Percentiles rank a stretch among this genome's conserved stretches.
These are phyloP conservation scores for Carpinus viminea DNA, from an alignment of 306 rosid species.

Conservation along the genomic window DNA sequence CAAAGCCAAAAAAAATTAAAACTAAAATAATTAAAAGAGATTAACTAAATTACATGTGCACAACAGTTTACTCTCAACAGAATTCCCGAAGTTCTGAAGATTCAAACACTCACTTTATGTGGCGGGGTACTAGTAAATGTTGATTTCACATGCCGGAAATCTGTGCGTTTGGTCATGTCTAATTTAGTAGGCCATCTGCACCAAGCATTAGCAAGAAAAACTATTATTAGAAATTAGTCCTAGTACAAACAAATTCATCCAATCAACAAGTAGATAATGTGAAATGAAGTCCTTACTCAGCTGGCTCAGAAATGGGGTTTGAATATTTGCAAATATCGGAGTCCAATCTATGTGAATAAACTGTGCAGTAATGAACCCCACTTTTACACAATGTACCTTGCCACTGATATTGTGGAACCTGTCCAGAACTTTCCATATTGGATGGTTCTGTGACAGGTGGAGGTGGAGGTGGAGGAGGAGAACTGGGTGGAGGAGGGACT, in stretches of 20 bases:
- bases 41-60: not conserved
- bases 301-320: conserved; percentile 73
- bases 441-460: conserved; percentile 55
- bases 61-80: not conserved
- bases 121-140: conserved; percentile 78
- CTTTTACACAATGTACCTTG: conserved; percentile 88
- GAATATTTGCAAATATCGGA: conserved; percentile 75
- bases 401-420: conserved; percentile 61
- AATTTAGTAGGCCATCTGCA: conserved; percentile 91
- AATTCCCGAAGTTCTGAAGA: conserved; percentile 2
- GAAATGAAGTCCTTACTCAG: conserved; percentile 56
- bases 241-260: conserved; percentile 13
- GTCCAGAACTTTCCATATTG: conserved; percentile 47
- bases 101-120: conserved; percentile 63
- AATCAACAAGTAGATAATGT: conserved; percentile 21
- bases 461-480: conserved; percentile 76
- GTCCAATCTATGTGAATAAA: conserved; percentile 68
- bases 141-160: conserved; percentile 75
- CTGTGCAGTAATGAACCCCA: conserved; percentile 86
- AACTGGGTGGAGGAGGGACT: conserved; percentile 87
- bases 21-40: conserved; percentile 13
- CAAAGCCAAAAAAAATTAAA: conserved; percentile 23
- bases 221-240: conserved; percentile 7
- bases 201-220: conserved; percentile 38
- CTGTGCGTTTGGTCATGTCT: conserved; percentile 97